These are phyloP conservation scores for Globisporangium mamillatum DNA, from an alignment of 352 stramenopile species.

Conservation along the genomic window DNA sequence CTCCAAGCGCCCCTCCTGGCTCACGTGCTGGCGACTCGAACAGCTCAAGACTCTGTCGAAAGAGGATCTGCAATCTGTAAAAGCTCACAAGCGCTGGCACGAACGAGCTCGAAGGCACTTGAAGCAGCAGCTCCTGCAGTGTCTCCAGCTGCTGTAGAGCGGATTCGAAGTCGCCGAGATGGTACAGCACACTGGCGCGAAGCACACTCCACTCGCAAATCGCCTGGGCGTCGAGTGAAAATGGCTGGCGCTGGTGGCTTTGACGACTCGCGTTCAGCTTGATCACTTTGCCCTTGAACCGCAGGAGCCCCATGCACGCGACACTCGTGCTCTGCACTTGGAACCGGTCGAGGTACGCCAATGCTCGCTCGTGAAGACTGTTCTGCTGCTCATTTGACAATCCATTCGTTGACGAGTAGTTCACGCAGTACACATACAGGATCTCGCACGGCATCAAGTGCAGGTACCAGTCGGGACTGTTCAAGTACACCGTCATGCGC, in stretches of 20 bases:
- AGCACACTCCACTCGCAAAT: conserved; percentile 32
- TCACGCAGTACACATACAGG: conserved; percentile 37
- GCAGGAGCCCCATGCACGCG: conserved; percentile 6
- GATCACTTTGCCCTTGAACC: conserved; percentile 18
- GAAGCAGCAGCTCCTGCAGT: conserved; percentile 11
- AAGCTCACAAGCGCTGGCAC: conserved; percentile 34
- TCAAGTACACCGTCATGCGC: conserved; percentile 26
- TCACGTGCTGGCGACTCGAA: neutral
- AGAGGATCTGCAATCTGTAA: conserved; percentile 31
- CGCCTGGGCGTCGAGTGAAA: conserved; percentile 11
- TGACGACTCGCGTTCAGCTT: conserved; percentile 10
- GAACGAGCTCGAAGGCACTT: conserved; percentile 23
- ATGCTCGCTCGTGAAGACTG: conserved; percentile 2
- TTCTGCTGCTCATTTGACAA: neutral
- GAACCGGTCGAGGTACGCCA: conserved; percentile 19
- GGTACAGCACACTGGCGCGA: conserved; percentile 33
- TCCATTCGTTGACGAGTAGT: conserved; percentile 5
- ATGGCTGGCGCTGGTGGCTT: neutral
- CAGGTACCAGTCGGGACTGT: conserved; percentile 27
- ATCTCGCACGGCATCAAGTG: conserved; percentile 35
- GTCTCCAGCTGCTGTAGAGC: conserved; percentile 30
- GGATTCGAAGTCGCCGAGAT: conserved; percentile 23
- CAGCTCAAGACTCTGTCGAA: conserved; percentile 17
- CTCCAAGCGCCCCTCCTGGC: neutral
- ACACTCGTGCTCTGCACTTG: conserved; percentile 11